Percentiles rank a stretch among this genome's conserved stretches.
Evolutionary conservation across 2,329 filamentous ascomycete genomes (phyloP).

Genomic region (Dendryphion nanum): DNA sequence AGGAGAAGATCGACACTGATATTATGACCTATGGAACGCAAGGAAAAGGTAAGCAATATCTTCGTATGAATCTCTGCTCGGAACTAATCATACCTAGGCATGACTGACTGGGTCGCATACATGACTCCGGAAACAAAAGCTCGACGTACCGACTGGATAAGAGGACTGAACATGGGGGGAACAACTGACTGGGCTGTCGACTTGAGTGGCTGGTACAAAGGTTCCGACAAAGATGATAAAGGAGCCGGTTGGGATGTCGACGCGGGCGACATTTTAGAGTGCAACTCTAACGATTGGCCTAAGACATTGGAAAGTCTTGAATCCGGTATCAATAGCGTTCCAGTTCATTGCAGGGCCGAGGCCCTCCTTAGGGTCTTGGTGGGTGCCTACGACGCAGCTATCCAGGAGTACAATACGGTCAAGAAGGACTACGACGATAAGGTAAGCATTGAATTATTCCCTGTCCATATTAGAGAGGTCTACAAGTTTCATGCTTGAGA

Average conservation of each 20-base stretch:
- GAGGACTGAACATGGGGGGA: conserved; percentile 27
- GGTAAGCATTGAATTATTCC: conserved; percentile 5
- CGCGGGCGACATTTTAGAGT: conserved; percentile 1
- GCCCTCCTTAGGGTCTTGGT: conserved; percentile 5
- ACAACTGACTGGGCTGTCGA: conserved; percentile 38
- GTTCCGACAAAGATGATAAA: background rate
- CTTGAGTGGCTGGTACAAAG: background rate
- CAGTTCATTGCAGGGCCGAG: conserved; percentile 1
- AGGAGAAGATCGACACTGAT: background rate
- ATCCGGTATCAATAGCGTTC: background rate
- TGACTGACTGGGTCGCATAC: conserved; percentile 4
- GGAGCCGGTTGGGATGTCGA: conserved; percentile 1
- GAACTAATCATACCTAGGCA: no score
- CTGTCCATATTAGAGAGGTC: conserved; percentile 5
- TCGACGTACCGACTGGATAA: conserved; percentile 2
- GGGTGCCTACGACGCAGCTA: conserved; percentile 1
- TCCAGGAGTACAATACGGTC: conserved; percentile 4
- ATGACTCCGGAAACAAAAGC: conserved; percentile 6
- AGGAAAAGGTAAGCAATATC: no score
- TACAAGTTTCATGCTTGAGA: no score
- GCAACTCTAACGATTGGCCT: conserved; percentile 1
- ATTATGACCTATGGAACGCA: background rate
- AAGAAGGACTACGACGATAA: conserved; percentile 7
- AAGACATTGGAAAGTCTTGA: conserved; percentile 5
- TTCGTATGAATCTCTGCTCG: no score